Base-by-base conservation (phyloP, 1,284 basidiomycete genomes). In the Boletellus deceptivus region DNA sequence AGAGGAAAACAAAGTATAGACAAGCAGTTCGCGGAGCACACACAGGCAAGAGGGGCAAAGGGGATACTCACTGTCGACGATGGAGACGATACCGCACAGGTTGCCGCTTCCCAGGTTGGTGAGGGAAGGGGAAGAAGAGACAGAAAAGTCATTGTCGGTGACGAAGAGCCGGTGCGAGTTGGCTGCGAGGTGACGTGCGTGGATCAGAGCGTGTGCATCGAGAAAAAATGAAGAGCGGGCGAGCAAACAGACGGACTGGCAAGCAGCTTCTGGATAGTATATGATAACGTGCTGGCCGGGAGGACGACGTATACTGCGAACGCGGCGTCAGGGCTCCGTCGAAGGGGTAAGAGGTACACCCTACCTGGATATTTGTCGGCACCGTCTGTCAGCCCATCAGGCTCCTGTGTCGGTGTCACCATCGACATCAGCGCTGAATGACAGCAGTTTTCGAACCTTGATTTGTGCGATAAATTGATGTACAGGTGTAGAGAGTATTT, bases 111-210 rank as follows among this genome's bases (percentile, higher is more conserved):
- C 64, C 1, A 59, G 49, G 18, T 60, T 68, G 16, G 77, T 68
- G 43, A 74, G 56, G 17, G 73, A 60, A 10, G 74, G 78, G 17
- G 79, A 79, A 6, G 74, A 67, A 22, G 75, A 69, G 34, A 64
- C 69, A 4, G 70, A 36, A 22, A 55, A 61, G 17, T 76, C 74
- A 39, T 86, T 83, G 48, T 78, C 76, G 1, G 81, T 84, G n/a
- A 90, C 79, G 59, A 90, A 90, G 9, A 90, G 73, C 37, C 88
- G 78, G 60, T 89, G 88, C 0, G 88, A 74, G 62, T 84, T 85
- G 36, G 87, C 88, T 90, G 57, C 4, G 29, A 31, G 41, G 7
- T 44, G n/a, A 41, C 9, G 27, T 48, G 17, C 31, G 33, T 29
- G n/a, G 25, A 46, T 61, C 38, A 54, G 43, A 36, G 10, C 13